Base-by-base conservation (phyloP, 257 asterid species). In the Przewalskia tangutica region DNA sequence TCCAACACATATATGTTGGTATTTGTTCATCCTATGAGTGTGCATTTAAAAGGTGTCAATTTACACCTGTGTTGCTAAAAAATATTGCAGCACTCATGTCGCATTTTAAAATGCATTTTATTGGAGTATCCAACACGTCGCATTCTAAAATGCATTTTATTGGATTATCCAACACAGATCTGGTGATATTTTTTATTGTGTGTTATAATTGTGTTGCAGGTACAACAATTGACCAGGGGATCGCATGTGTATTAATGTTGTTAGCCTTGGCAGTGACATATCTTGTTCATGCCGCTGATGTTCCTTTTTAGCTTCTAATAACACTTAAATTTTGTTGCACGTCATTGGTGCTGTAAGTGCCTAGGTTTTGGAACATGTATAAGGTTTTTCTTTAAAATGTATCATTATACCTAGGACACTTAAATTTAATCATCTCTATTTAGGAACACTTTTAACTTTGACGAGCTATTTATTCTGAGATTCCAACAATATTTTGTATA, bases 251-350 rank as follows among this genome's bases (percentile, higher is more conserved):
- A 55, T 88, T 91, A 36, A 89, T 91, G 93, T 77, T 89, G 75
- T 62, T 90, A 83, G 95, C 95, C 46, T 87, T 91, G 89, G 91
- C 81, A 81, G 87, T 91, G 23, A 90, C 93, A 2, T 91, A 91
- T 59, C 86, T 90, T 32, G 89, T 91, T 81, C 95, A 90, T 89
- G 55, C 86, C 77, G 81, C 87, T 77, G 97, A 92, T 75, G 89
- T 82, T 81, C 91, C 93, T 27, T 84, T 90, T 46, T 73, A 48
- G 9, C 59, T 73, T 48, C 20, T 20, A 18, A n/a, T 8, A 42
- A 10, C 13, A 46, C 51, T 46, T 73, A 20, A 2, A 13, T 27
- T 48, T 48, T 44, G n/a, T 42, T 68, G 36, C 4, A 68, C 36
- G n/a, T 68, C 9, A 71, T 44, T 70, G n/a, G 58, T 44, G 9